Evolutionary conservation across 2,329 filamentous ascomycete genomes (phyloP).

Genomic region (Mycosphaerella sp.): DNA sequence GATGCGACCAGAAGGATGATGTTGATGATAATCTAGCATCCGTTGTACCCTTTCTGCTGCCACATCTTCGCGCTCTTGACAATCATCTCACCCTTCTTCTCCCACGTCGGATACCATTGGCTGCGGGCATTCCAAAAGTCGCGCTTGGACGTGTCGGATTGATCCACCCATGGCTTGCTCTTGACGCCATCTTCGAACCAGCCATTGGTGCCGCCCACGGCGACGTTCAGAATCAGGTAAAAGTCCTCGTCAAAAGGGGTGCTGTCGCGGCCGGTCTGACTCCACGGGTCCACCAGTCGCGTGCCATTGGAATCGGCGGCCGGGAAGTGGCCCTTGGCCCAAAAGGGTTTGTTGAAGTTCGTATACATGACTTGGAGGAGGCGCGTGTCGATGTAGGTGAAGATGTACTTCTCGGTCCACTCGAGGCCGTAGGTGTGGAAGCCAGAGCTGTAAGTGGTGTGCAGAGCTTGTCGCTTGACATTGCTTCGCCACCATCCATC

Average conservation of each 20-base stretch:
- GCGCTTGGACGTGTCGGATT: slow-evolving; percentile 56
- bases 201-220: slow-evolving; percentile 45
- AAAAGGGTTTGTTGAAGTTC: slow-evolving; percentile 41
- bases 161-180: slow-evolving; percentile 74
- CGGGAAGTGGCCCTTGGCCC: slow-evolving; percentile 36
- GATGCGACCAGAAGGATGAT: not conserved
- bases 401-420: slow-evolving; percentile 83
- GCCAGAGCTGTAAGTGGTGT: slow-evolving; percentile 62
- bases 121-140: slow-evolving; percentile 63
- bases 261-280: slow-evolving; percentile 31
- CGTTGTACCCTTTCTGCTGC: slow-evolving; percentile 46
- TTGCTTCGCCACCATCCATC: slow-evolving; percentile 82
- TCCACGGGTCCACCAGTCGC: slow-evolving; percentile 35
- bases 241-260: slow-evolving; percentile 40
- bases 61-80: slow-evolving; percentile 41
- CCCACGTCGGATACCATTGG: slow-evolving; percentile 36
- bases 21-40: slow-evolving; percentile 31
- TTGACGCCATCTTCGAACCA: slow-evolving; percentile 71
- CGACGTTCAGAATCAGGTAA: slow-evolving; percentile 39
- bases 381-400: slow-evolving; percentile 76
- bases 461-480: slow-evolving; percentile 65
- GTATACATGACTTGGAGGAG: slow-evolving; percentile 75
- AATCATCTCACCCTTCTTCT: slow-evolving; percentile 36
- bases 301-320: slow-evolving; percentile 33
- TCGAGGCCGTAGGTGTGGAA: slow-evolving; percentile 78